Conservation (phyloP, 139 green algal species). For the Tetraselmis chui region DNA sequence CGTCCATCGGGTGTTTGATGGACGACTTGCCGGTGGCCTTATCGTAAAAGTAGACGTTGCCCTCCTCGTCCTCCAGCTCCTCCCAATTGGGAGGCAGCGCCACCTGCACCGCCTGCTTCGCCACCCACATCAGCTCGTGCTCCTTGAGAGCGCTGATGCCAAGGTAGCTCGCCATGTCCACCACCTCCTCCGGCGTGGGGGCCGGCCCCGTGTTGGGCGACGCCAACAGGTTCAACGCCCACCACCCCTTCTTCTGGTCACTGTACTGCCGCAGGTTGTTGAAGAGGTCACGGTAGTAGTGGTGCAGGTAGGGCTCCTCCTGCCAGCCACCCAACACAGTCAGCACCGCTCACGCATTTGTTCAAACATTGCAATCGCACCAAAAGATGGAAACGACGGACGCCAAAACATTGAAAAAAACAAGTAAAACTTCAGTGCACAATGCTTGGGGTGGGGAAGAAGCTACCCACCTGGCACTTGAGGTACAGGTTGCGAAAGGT, state of each 20-base stretch:
- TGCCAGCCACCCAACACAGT: no score
- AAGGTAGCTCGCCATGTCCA: conserved; percentile 22
- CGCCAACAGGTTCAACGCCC: conserved; percentile 21
- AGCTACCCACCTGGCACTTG: conserved; percentile 7
- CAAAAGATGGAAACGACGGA: no score
- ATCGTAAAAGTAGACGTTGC: conserved; percentile 20
- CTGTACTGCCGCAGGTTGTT: conserved; percentile 17
- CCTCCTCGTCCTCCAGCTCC: conserved; percentile 14
- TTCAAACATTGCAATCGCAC: no score
- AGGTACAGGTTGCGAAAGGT: conserved; percentile 12
- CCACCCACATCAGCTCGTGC: conserved; percentile 14
- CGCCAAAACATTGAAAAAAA: no score
- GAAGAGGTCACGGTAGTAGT: conserved; percentile 20
- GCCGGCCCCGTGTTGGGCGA: conserved; percentile 5
- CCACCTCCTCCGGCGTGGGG: conserved; percentile 17
- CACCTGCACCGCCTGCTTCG: conserved; percentile 21
- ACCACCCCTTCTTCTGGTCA: conserved; percentile 20
- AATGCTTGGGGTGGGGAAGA: neutral
- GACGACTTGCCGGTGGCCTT: conserved; percentile 9
- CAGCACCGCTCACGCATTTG: no score
- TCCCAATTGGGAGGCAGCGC: conserved; percentile 14
- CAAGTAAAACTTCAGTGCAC: no score
- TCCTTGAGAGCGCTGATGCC: conserved; percentile 5
- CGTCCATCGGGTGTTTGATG: conserved; percentile 22
- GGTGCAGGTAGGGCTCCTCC: conserved; percentile 14